Evolutionary conservation across 1,284 basidiomycete genomes (phyloP), one percentile per base, ranked within the genome.

Genomic region (Trametes hirsuta): DNA sequence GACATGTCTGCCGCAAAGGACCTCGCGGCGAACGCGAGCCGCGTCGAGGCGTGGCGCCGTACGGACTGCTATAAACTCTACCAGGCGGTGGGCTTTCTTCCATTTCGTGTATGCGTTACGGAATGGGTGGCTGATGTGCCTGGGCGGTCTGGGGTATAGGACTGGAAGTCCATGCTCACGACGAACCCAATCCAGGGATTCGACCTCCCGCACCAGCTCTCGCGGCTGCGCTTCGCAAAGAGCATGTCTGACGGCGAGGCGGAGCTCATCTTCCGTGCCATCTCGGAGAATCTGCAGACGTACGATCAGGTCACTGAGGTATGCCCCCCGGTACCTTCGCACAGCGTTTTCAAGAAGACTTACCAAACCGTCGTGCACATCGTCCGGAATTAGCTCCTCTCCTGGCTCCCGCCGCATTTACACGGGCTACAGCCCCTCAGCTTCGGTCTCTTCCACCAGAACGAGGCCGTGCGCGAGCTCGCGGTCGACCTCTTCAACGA

Each of bases 231-330:
- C 14, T 79, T 85, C 58, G 82, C 80, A 6, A 87, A 84, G 68
- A 79, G 78, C 47, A 78, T 95, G 72, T 68, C 80, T 0, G 81
- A 85, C 57, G 71, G 76, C 1, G 93, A 98, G 75, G 85, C 85
- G 0, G 84, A 90, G 64, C 69, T 87, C 36, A 95, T 98, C 65
- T 89, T 93, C 76, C 81, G 84, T 12, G 84, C 86, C 2, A 75
- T 98, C 9, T 84, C 86, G 0, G 84, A 89, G 34, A 84, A 82
- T 58, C 80, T 93, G 39, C 84, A 83, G 63, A 83, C 85, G 0
- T 94, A 97, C 69, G 93, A 95, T 54, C 92, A 97, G 75, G 89
- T 95, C 2, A 83, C 93, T 5, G 95, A 98, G 84, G 95, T 94
- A 84, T 74, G 15, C 36, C 25, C 3, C 44, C 18, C 37, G n/a